Evolutionary conservation across 2,329 filamentous ascomycete genomes (phyloP).

Genomic region (Fusarium sp.): DNA sequence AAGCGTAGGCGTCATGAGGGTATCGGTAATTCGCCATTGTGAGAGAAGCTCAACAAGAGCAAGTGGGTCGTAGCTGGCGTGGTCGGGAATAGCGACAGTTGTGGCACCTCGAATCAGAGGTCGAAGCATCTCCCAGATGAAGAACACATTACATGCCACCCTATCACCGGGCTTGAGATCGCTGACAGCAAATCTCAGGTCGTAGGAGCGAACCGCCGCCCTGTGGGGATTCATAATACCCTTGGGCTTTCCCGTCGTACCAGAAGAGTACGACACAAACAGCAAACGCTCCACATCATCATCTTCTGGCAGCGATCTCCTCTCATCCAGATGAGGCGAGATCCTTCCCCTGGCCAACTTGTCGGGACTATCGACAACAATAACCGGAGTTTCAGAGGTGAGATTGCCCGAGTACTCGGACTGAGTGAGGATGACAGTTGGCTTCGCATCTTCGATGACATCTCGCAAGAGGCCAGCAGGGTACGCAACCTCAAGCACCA

Average conservation of each 20-base stretch:
- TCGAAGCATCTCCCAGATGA: slow-evolving; percentile 85
- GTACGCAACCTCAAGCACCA: slow-evolving; percentile 83
- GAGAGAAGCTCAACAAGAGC: slow-evolving; percentile 76
- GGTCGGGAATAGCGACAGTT: slow-evolving; percentile 78
- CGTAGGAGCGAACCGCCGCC: slow-evolving; percentile 77
- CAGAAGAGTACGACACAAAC: slow-evolving; percentile 84
- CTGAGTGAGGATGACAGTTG: slow-evolving; percentile 75
- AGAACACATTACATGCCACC: slow-evolving; percentile 89
- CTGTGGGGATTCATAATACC: slow-evolving; percentile 83
- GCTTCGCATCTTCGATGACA: slow-evolving; percentile 79
- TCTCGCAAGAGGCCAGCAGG: slow-evolving; percentile 77
- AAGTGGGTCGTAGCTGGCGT: slow-evolving; percentile 79
- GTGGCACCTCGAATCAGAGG: slow-evolving; percentile 80
- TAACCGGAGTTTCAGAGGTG: slow-evolving; percentile 68
- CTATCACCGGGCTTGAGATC: slow-evolving; percentile 77
- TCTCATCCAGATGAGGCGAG: slow-evolving; percentile 49
- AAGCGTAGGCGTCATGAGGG: slow-evolving; percentile 84
- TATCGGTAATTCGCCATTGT: slow-evolving; percentile 75
- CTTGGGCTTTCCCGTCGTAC: slow-evolving; percentile 82
- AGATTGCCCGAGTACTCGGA: slow-evolving; percentile 71
- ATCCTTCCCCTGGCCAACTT: slow-evolving; percentile 40
- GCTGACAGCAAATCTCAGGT: slow-evolving; percentile 74
- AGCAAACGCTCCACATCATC: slow-evolving; percentile 77
- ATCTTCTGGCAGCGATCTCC: slow-evolving; percentile 65
- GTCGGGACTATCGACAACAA: slow-evolving; percentile 67